Evolutionary conservation across 306 rosid species (phyloP).

Genomic region (Sicyos edulis): DNA sequence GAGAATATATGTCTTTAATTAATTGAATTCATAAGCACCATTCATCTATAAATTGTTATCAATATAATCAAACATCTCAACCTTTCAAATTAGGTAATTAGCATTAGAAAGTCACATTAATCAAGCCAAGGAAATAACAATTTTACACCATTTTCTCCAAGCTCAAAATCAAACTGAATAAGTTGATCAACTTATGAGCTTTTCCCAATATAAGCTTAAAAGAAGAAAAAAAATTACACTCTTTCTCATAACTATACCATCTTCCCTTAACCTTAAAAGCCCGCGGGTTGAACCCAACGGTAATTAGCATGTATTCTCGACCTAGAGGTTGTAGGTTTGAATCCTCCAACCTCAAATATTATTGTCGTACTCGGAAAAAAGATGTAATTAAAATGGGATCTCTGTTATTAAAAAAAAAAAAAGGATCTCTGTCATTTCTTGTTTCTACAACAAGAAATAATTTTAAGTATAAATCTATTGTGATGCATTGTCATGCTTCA

Average conservation of each 20-base stretch:
- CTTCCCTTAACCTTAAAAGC: background rate
- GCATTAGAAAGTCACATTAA: conserved; percentile 4
- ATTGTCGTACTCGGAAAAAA: no score
- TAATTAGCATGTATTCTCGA: no score
- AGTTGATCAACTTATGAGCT: no score
- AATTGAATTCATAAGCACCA: no score
- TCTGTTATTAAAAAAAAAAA: no score
- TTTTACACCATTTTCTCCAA: background rate
- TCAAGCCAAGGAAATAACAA: conserved; percentile 1
- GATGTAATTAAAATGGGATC: no score
- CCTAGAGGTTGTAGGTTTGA: no score
- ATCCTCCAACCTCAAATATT: no score
- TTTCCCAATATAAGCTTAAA: background rate
- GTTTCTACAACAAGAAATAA: conserved; percentile 1
- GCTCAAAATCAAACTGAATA: background rate
- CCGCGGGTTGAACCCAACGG: background rate
- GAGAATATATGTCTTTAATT: no score
- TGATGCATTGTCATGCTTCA: conserved; percentile 16
- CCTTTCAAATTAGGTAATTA: background rate
- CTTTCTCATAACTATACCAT: background rate
- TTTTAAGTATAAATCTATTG: background rate
- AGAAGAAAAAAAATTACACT: background rate
- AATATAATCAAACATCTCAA: background rate
- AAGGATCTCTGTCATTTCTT: background rate
- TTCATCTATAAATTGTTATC: no score